These are phyloP conservation scores for Psilocybe azurescens DNA, from an alignment of 768 basidiomycete genomes.

Conservation along the genomic window DNA sequence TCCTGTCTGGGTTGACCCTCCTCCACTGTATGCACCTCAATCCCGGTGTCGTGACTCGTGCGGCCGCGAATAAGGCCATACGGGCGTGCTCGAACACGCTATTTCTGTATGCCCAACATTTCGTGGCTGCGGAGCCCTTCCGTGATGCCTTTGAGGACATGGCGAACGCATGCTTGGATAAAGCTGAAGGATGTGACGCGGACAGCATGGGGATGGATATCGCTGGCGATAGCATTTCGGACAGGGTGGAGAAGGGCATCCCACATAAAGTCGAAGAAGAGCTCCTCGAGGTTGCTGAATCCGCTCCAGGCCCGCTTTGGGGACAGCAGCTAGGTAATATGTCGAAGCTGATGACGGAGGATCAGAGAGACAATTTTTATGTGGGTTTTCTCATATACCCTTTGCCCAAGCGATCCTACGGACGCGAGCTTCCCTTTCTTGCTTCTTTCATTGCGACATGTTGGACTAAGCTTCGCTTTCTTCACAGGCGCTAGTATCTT, in stretches of 20 bases:
- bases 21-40: conserved; percentile 12
- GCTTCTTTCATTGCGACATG: no score
- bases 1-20: conserved; percentile 11
- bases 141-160: conserved; percentile 14
- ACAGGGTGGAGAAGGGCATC: neutral
- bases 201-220: neutral
- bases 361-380: conserved; percentile 10
- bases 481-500: conserved; percentile 8
- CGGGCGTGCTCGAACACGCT: conserved; percentile 14
- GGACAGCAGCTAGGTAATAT: conserved; percentile 11
- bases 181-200: neutral
- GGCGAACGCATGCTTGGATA: conserved; percentile 12
- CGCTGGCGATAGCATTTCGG: neutral
- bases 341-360: conserved; percentile 15
- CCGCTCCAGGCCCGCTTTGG: neutral
- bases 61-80: conserved; percentile 10
- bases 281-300: neutral
- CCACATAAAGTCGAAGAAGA: neutral
- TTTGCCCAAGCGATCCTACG: no score
- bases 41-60: conserved; percentile 3
- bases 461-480: neutral
- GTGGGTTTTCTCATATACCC: conserved; percentile 5
- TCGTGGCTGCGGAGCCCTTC: conserved; percentile 13
- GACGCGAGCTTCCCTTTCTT: no score
- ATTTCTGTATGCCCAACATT: conserved; percentile 14